phyloP scores from a whole-genome alignment of 306 rosid species.

The Mucuna pruriens region DNA sequence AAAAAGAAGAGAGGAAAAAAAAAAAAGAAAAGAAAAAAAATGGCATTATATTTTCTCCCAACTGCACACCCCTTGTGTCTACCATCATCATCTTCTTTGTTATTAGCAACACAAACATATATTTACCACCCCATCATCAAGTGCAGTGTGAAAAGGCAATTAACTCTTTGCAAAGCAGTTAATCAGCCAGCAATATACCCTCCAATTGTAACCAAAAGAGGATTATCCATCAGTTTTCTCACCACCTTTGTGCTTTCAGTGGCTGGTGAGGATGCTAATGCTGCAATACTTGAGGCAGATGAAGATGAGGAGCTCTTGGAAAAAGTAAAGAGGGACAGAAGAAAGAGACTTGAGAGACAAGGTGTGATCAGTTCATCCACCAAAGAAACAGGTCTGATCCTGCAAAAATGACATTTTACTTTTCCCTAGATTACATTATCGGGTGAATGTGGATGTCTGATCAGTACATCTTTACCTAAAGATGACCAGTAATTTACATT shows the following conservation, averaged over 20 bases:
- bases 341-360: slow-evolving; percentile 88
- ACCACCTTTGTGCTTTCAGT: slow-evolving; percentile 60
- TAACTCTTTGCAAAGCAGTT: slow-evolving; percentile 55
- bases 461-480: background rate
- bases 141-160: slow-evolving; percentile 42
- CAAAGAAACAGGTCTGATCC: slow-evolving; percentile 73
- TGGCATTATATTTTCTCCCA: slow-evolving; percentile 78
- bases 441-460: slow-evolving; percentile 15
- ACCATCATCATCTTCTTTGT: slow-evolving; percentile 42
- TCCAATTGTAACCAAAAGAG: slow-evolving; percentile 66
- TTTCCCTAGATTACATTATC: background rate
- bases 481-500: slow-evolving; percentile 7
- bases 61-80: slow-evolving; percentile 58
- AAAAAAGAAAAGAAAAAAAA: slow-evolving; percentile 21
- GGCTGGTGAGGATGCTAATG: slow-evolving; percentile 61
- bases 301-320: slow-evolving; percentile 93
- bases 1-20: slow-evolving; percentile 9
- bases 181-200: slow-evolving; percentile 33
- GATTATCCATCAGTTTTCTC: slow-evolving; percentile 53
- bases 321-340: slow-evolving; percentile 79
- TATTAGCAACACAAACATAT: slow-evolving; percentile 37
- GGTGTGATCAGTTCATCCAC: slow-evolving; percentile 72
- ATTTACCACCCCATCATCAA: slow-evolving; percentile 46
- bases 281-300: slow-evolving; percentile 95
- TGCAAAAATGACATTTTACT: background rate